phyloP scores from a whole-genome alignment of 345 rosid genomes.

The Bruguiera gymnorhiza region DNA sequence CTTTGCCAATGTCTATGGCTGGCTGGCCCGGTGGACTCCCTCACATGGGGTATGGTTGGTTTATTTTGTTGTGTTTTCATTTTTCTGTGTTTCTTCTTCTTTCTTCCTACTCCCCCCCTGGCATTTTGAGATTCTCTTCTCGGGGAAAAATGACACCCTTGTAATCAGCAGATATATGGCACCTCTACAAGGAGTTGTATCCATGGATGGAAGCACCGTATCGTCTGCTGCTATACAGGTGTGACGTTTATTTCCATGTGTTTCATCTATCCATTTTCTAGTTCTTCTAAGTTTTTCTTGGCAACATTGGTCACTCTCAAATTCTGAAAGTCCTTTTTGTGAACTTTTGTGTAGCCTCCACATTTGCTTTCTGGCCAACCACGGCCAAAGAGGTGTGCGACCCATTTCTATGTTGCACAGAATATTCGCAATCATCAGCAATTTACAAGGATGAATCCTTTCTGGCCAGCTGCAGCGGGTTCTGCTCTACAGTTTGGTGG shows the following conservation, averaged over 20 bases:
- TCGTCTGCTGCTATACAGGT: slow-evolving; percentile 85
- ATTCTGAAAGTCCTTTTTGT: not conserved
- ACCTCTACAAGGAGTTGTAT: slow-evolving; percentile 83
- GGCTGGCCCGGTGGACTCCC: slow-evolving; percentile 96
- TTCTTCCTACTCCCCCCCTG: not conserved
- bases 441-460: slow-evolving; percentile 71
- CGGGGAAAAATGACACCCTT: slow-evolving; percentile 21
- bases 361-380: slow-evolving; percentile 72
- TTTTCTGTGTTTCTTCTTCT: not conserved
- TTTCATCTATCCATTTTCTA: not conserved
- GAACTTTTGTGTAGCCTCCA: slow-evolving; percentile 45
- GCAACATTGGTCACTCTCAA: not conserved
- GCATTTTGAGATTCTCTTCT: not conserved
- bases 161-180: slow-evolving; percentile 70
- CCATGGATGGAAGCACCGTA: slow-evolving; percentile 67
- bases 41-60: slow-evolving; percentile 72
- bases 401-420: slow-evolving; percentile 89
- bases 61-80: slow-evolving; percentile 1
- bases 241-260: not conserved
- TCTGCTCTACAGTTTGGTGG: slow-evolving; percentile 74
- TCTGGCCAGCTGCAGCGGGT: slow-evolving; percentile 84
- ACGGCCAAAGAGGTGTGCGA: slow-evolving; percentile 86
- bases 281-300: not conserved
- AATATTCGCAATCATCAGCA: slow-evolving; percentile 74
- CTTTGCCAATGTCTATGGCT: slow-evolving; percentile 75